Conservation (phyloP, 768 basidiomycete genomes). For the Kwoniella pini region DNA sequence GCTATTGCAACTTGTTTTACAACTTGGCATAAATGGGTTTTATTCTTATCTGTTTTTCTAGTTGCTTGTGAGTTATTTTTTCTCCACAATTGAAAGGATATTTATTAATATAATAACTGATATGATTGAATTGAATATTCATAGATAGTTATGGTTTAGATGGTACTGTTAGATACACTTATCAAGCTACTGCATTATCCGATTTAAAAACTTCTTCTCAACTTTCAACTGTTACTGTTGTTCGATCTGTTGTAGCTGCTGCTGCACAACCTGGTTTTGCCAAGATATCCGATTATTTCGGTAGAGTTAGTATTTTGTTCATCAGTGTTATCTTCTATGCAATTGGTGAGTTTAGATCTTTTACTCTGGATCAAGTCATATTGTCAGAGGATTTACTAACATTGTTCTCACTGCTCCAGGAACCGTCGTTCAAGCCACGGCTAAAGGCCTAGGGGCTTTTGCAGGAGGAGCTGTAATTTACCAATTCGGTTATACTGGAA, state of each 20-base stretch:
- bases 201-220: constrained; percentile 12
- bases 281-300: constrained; percentile 52
- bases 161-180: constrained; percentile 24
- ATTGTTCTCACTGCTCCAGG: constrained; percentile 15
- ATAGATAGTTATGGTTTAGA: constrained; percentile 23
- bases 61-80: constrained; percentile 40
- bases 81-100: background rate
- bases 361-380: background rate
- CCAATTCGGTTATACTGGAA: constrained; percentile 49
- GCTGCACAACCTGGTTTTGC: constrained; percentile 39
- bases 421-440: constrained; percentile 48
- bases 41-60: constrained; percentile 48
- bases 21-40: constrained; percentile 30
- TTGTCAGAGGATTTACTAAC: background rate
- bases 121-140: background rate
- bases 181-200: constrained; percentile 28
- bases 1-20: constrained; percentile 40
- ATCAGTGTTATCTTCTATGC: constrained; percentile 48
- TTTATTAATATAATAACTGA: background rate
- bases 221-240: constrained; percentile 49
- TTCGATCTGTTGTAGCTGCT: constrained; percentile 47
- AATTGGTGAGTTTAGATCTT: constrained; percentile 27
- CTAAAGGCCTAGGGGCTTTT: constrained; percentile 37
- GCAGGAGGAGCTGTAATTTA: constrained; percentile 50
- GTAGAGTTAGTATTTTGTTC: constrained; percentile 43